Percentiles rank a stretch among this genome's conserved stretches.
Evolutionary conservation across 257 asterid genomes (phyloP).

Genomic region (Jacaranda copaia): DNA sequence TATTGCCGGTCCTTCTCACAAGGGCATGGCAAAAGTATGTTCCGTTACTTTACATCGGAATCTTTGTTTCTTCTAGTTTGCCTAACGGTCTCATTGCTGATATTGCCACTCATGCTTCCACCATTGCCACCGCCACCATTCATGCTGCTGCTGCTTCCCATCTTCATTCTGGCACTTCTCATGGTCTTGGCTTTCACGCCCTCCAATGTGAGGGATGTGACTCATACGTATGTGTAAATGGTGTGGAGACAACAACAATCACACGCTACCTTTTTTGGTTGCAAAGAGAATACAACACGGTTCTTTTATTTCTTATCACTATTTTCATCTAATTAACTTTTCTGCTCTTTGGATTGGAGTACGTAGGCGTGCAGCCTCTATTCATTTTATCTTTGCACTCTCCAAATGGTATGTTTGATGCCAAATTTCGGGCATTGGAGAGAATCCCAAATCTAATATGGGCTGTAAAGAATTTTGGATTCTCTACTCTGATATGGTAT

Average conservation of each 20-base stretch:
- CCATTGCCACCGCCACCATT: constrained; percentile 85
- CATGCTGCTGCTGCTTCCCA: constrained; percentile 70
- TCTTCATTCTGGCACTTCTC: constrained; percentile 57
- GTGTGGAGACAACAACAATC: not conserved
- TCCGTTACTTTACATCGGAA: constrained; percentile 60
- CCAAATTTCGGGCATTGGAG: not conserved
- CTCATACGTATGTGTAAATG: constrained; percentile 14
- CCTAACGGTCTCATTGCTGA: constrained; percentile 64
- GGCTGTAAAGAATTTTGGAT: no score
- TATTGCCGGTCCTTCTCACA: constrained; percentile 23
- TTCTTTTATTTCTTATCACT: not conserved
- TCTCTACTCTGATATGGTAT: no score
- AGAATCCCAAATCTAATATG: no score
- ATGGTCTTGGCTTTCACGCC: constrained; percentile 81
- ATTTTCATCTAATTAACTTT: not conserved
- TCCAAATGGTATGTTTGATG: not conserved
- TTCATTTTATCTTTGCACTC: not conserved
- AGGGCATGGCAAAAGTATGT: constrained; percentile 42
- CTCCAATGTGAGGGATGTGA: constrained; percentile 1
- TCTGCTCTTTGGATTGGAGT: not conserved
- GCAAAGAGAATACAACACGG: not conserved
- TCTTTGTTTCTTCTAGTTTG: constrained; percentile 60
- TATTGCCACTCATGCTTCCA: constrained; percentile 74
- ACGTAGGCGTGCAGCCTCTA: not conserved
- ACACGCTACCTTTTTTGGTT: not conserved